Base-by-base conservation (phyloP, 148 eudicot species). In the Rhododendron mucronatum region DNA sequence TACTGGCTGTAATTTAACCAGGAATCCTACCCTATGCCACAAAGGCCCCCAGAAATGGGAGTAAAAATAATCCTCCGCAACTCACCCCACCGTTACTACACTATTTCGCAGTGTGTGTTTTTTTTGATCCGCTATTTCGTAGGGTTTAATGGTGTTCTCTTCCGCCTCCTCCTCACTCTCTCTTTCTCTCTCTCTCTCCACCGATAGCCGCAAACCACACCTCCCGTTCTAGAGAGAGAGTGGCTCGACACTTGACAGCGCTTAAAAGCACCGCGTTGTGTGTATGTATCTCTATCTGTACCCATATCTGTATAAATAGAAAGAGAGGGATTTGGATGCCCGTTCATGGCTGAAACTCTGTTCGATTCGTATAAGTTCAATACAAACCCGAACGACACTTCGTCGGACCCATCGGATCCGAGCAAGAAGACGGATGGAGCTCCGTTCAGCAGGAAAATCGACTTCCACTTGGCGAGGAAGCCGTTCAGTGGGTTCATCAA, bases 401-500 rank as follows among this genome's bases (percentile, higher is more conserved):
- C 44, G 8, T 21, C 50, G 84, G 84, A 85, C 11, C 7, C 20
- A 12, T 50, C 47, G 55, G 61, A 74, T 61, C 82, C 75, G 80
- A 26, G 82, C 5, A 10, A 44, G 81, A 10, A 18, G 18, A 3
- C 18, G 13, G 39, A 3, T 3, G 76, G 35, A 57, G 39, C 87
- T 15, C 53, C 75, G 35, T 84, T 74, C 63, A 77, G 77, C 51
- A 76, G 94, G 45, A 87, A 83, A 18, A 87, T 95, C 69, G 94
- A 92, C 1, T 95, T 95, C 78, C 95, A 92, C 67, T 7, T 86
- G 10, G 94, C 93, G 13, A 88, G 88, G 61, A 92, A 90, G 83
- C 87, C 90, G 0, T 84, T 53, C 26, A 89, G 81, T 80, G 92
- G 89, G 6, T 90, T 88, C 61, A 85, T 80, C 7, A 87, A 51